Evolutionary conservation across 2,329 filamentous ascomycete genomes (phyloP), one percentile per base, ranked within the genome.

Genomic region (Cercospora citrullina): DNA sequence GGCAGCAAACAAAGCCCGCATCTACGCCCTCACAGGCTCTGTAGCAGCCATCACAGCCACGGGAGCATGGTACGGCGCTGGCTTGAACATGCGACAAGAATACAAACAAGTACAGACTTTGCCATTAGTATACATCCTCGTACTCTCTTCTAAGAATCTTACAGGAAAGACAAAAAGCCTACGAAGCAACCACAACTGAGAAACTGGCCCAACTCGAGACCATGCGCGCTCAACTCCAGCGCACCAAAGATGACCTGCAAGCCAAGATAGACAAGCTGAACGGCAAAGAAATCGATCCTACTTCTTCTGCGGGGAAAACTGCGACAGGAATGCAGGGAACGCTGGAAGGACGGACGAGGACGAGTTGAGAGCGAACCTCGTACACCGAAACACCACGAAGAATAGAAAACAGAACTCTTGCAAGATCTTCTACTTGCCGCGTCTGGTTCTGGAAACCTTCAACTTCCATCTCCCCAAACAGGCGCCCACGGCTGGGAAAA

Each of bases 1-100:
- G 68, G 63, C 67, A n/a, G 53, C 73, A 10, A 68, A 68, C 26
- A 71, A 69, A 23, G 75, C 85, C 7, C 82, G 84, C 30, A 81
- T 84, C 16, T 80, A 85, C 66, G 79, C 88, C 18, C 76, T 87
- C 72, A 87, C 87, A 1, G 83, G 81, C 39, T 82, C 84, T 3
- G 82, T 89, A 18, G 82, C 85, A 9, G 82, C 84, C 16, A 83
- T 88, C 58, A 88, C 87, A 1, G 84, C 84, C 6, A 83, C 83
- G 1, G 87, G 87, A 62, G 82, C 86, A 5, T 81, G 85, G 69
- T 89, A 88, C 72, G 88, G 88, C 26, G 87, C 88, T 21, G 83
- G 84, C 6, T 71, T 89, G 68, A 89, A 88, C 75, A 84, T 81
- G 3, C 77, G 82, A 33, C 80, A 83, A 69, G 84, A 89, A 60